These are phyloP conservation scores for Mortierella sp. DNA, from an alignment of 371 early-diverging fungal species.

Conservation along the genomic window DNA sequence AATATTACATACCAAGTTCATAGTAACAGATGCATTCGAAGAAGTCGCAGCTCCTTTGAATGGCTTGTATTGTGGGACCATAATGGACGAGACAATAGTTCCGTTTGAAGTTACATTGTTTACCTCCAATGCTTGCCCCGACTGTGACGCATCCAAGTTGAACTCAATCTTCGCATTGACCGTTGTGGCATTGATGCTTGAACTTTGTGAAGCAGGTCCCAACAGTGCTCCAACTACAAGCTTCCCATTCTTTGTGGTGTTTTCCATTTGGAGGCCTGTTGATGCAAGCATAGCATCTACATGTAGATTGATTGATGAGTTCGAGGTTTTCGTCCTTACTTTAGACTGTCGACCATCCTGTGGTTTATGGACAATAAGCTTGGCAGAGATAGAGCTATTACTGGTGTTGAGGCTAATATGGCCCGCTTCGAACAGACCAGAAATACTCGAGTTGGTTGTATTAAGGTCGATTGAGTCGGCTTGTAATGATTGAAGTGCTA, in stretches of 20 bases:
- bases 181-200: slow-evolving; percentile 19
- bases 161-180: slow-evolving; percentile 42
- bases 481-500: slow-evolving; percentile 37
- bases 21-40: slow-evolving; percentile 31
- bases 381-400: slow-evolving; percentile 40
- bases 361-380: slow-evolving; percentile 22
- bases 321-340: slow-evolving; percentile 34
- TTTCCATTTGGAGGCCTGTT: slow-evolving; percentile 35
- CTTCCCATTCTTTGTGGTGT: slow-evolving; percentile 42
- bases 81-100: slow-evolving; percentile 40
- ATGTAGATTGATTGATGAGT: slow-evolving; percentile 41
- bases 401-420: slow-evolving; percentile 30
- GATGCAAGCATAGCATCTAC: slow-evolving; percentile 34
- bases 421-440: slow-evolving; percentile 21
- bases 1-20: slow-evolving; percentile 41
- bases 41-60: slow-evolving; percentile 26
- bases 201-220: slow-evolving; percentile 20
- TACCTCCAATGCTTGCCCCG: slow-evolving; percentile 47
- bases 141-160: slow-evolving; percentile 49
- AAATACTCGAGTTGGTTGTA: slow-evolving; percentile 37
- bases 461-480: slow-evolving; percentile 36
- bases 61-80: slow-evolving; percentile 36
- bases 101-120: slow-evolving; percentile 32
- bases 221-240: slow-evolving; percentile 34
- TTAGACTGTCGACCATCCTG: slow-evolving; percentile 22